Evolutionary conservation across 495 filamentous ascomycete species (phyloP).

Genomic region (Xylaria venustula): DNA sequence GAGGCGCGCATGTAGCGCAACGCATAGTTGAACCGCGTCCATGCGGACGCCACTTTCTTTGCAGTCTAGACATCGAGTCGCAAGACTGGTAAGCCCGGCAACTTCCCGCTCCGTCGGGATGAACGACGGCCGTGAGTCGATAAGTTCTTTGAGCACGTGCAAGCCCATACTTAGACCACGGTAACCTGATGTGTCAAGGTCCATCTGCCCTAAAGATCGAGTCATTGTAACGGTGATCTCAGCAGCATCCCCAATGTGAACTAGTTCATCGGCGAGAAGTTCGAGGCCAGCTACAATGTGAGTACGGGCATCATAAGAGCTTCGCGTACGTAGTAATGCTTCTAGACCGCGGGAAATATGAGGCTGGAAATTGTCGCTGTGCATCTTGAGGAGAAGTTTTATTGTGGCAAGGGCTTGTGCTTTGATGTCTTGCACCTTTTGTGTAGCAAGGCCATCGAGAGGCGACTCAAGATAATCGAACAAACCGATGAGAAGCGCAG

Average conservation of each 20-base stretch:
- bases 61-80: conserved; percentile 63
- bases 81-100: conserved; percentile 51
- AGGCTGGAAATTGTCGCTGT: conserved; percentile 59
- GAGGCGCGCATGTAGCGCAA: conserved; percentile 67
- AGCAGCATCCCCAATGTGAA: conserved; percentile 48
- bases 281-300: conserved; percentile 56
- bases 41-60: conserved; percentile 75
- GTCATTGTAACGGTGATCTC: conserved; percentile 49
- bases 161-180: conserved; percentile 59
- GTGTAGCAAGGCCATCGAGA: conserved; percentile 41
- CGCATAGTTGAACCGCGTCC: conserved; percentile 73
- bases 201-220: conserved; percentile 36
- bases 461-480: conserved; percentile 71
- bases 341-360: conserved; percentile 66
- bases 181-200: conserved; percentile 36
- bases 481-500: conserved; percentile 68
- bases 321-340: conserved; percentile 65
- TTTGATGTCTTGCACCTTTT: conserved; percentile 71
- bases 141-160: conserved; percentile 54
- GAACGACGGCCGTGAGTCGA: conserved; percentile 42
- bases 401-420: conserved; percentile 81
- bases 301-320: conserved; percentile 54
- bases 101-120: conserved; percentile 44
- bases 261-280: conserved; percentile 51
- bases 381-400: conserved; percentile 69